Percentiles rank a stretch among this genome's conserved stretches.
Evolutionary conservation across 108 stramenopile species (phyloP).

Genomic region (Stephanodiscus minutulus): DNA sequence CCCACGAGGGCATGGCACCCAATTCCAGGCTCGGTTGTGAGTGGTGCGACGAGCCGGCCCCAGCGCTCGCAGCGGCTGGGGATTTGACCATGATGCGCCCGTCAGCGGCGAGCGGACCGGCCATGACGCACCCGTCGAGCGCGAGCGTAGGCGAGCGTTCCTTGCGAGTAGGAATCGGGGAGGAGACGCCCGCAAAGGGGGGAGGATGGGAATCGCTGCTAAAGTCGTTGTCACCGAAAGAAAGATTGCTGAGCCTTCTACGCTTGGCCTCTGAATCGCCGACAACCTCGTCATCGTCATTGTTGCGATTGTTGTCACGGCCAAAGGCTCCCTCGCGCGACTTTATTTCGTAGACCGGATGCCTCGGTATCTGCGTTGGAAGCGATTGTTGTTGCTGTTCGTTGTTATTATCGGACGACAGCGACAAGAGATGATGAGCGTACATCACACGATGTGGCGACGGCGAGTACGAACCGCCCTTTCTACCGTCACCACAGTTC

Average conservation of each 20-base stretch:
- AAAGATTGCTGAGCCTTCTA: not conserved
- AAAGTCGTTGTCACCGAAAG: not conserved
- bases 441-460: conserved; percentile 1
- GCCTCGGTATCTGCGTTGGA: not conserved
- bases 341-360: conserved; percentile 4
- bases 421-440: conserved; percentile 8
- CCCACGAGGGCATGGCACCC: conserved; percentile 33
- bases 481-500: not conserved
- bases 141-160: not conserved
- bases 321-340: not conserved
- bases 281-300: not conserved
- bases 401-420: not conserved
- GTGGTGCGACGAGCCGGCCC: conserved; percentile 4
- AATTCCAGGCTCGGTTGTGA: conserved; percentile 14
- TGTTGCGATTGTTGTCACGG: not conserved
- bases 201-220: not conserved
- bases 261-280: not conserved
- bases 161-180: not conserved
- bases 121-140: not conserved
- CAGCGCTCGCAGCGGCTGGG: not conserved
- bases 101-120: not conserved
- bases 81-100: conserved; percentile 2
- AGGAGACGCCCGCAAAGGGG: no score
- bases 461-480: no score
- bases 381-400: not conserved